A percentile compares a stretch with the other conserved stretches of the same genome.
Conservation (phyloP, 257 asterid genomes). For the Capsicum pubescens region DNA sequence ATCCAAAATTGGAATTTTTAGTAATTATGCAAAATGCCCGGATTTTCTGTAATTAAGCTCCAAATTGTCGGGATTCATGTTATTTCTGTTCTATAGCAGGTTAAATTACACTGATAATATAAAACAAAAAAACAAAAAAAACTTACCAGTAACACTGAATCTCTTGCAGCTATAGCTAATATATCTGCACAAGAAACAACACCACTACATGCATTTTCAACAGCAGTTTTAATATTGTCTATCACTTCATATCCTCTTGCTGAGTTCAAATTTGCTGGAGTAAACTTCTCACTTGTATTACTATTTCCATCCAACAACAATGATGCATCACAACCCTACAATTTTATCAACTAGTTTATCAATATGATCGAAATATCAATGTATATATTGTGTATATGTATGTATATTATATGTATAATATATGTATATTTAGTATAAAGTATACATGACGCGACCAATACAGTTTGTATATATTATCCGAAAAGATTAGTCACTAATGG, state of each 20-base stretch:
- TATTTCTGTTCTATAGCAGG: not conserved
- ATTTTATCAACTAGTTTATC: not conserved
- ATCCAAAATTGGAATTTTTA: too few relatives aligned
- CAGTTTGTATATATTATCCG: not conserved
- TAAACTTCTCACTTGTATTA: conserved; percentile 62
- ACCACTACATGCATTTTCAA: conserved; percentile 64
- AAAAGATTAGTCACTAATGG: not conserved
- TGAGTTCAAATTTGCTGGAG: conserved; percentile 67
- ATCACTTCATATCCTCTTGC: conserved; percentile 84
- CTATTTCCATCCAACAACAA: conserved; percentile 73
- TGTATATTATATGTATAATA: not conserved
- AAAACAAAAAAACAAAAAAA: not conserved
- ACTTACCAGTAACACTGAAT: conserved; percentile 65
- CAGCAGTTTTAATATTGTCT: conserved; percentile 63
- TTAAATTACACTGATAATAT: not conserved
- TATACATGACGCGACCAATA: too few relatives aligned
- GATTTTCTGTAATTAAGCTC: too few relatives aligned
- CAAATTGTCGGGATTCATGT: too few relatives aligned
- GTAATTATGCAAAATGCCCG: too few relatives aligned
- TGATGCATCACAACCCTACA: conserved; percentile 87
- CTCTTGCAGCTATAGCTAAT: conserved; percentile 72
- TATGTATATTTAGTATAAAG: not conserved
- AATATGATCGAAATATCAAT: not conserved
- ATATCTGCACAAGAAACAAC: conserved; percentile 85
- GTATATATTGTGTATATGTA: not conserved